Evolutionary conservation across 305 asterid species (phyloP).

Genomic region (Euphrasia arctica): DNA sequence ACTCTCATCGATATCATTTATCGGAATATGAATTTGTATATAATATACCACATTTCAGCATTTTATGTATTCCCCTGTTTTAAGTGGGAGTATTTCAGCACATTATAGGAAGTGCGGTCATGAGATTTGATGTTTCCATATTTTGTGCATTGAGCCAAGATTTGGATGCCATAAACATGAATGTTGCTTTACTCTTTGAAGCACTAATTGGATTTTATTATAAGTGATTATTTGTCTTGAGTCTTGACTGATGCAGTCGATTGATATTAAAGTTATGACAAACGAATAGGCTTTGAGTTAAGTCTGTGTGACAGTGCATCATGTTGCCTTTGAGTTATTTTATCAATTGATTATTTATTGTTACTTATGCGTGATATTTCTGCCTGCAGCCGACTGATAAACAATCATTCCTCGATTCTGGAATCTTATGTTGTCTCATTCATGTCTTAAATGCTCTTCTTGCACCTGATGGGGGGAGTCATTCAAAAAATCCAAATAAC

Average conservation of each 20-base stretch:
- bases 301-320: constrained; percentile 13
- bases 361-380: constrained; percentile 30
- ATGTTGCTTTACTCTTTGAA: constrained; percentile 20
- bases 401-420: constrained; percentile 97
- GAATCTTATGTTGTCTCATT: constrained; percentile 93
- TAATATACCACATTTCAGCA: constrained; percentile 13
- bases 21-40: constrained; percentile 14
- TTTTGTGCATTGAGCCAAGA: not conserved
- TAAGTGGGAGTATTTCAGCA: constrained; percentile 1
- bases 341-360: constrained; percentile 14
- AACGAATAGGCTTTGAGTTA: constrained; percentile 23
- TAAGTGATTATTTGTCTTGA: constrained; percentile 12
- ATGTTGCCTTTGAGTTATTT: constrained; percentile 13
- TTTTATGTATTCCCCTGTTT: constrained; percentile 16
- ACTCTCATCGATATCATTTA: constrained; percentile 21
- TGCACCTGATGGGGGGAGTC: constrained; percentile 61
- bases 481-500: constrained; percentile 34
- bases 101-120: constrained; percentile 5
- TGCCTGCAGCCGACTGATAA: constrained; percentile 83
- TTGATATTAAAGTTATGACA: constrained; percentile 14
- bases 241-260: constrained; percentile 4
- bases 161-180: constrained; percentile 16
- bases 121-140: constrained; percentile 22
- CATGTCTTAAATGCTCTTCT: constrained; percentile 83
- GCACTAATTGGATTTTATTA: constrained; percentile 11